Conservation (phyloP, 2,329 filamentous ascomycete genomes). For the Xylaria arbuscula region DNA sequence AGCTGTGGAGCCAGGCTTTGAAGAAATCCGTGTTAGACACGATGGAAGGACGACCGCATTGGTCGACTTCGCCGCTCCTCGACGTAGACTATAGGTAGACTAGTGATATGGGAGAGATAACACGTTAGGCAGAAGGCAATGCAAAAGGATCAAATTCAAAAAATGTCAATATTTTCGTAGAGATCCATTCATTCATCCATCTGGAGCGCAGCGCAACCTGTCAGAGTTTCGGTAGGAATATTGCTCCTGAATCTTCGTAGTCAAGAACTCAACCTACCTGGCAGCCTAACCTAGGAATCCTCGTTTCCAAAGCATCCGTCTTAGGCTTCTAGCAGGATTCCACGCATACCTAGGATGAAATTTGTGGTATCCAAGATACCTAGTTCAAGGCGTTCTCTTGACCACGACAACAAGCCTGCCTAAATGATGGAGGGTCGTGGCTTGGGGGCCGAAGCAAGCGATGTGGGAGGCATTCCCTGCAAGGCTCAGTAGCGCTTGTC, state of each 20-base stretch:
- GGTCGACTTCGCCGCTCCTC: constrained; percentile 14
- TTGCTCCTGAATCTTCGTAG: background rate
- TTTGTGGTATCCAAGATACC: background rate
- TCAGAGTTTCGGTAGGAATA: background rate
- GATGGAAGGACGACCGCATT: background rate
- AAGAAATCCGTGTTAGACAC: no score
- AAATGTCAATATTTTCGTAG: no score
- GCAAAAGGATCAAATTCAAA: background rate
- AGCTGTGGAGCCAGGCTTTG: background rate
- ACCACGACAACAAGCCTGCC: constrained; percentile 11
- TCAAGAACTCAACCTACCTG: background rate
- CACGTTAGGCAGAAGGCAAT: background rate
- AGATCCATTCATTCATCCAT: background rate
- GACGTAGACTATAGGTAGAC: background rate
- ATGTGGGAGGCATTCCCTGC: background rate
- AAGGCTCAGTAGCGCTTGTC: background rate
- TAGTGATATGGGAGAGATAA: background rate
- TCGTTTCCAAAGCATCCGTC: background rate
- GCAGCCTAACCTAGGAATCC: background rate
- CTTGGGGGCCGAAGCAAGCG: constrained; percentile 12
- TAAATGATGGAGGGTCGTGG: constrained; percentile 6
- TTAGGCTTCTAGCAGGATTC: constrained; percentile 24
- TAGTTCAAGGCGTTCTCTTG: constrained; percentile 14
- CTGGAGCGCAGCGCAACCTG: background rate
- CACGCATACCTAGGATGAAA: constrained; percentile 11